Evolutionary conservation across 805 yeast species (phyloP).

Genomic region (Zygosaccharomyces bailii): DNA sequence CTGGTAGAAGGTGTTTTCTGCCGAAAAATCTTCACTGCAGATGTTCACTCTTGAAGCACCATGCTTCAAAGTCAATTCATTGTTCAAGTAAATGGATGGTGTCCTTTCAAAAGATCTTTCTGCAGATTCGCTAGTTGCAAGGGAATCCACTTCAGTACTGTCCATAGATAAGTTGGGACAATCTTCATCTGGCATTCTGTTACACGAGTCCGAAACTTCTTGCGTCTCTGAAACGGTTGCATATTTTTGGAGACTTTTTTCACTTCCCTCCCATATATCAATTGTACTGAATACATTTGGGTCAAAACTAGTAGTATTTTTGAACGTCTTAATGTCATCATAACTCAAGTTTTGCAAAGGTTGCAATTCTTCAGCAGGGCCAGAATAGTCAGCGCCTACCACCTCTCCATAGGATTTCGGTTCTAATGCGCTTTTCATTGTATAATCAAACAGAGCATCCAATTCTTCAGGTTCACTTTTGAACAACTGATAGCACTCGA

Average conservation of each 20-base stretch:
- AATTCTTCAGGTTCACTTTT: slow-evolving; percentile 19
- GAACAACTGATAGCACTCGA: slow-evolving; percentile 17
- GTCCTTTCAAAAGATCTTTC: slow-evolving; percentile 13
- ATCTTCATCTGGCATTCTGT: not conserved
- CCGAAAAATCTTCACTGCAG: not conserved
- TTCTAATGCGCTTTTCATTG: slow-evolving; percentile 13
- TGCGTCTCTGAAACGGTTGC: not conserved
- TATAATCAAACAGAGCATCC: slow-evolving; percentile 19
- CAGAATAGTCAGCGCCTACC: not conserved
- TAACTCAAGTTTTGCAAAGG: slow-evolving; percentile 13
- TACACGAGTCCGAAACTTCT: not conserved
- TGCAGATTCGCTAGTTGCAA: slow-evolving; percentile 1
- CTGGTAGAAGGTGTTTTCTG: not conserved
- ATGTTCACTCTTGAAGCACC: not conserved
- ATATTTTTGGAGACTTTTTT: not conserved
- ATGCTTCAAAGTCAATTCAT: slow-evolving; percentile 3
- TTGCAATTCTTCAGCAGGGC: slow-evolving; percentile 2
- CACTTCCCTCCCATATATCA: slow-evolving; percentile 1
- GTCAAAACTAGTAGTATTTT: not conserved
- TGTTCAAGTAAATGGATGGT: slow-evolving; percentile 17
- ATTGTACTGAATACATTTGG: not conserved
- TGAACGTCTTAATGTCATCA: slow-evolving; percentile 5
- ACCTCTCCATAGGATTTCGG: not conserved
- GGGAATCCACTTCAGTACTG: slow-evolving; percentile 5
- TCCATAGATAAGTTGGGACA: slow-evolving; percentile 7